These are phyloP conservation scores for Leccinum griseonigrum DNA, from an alignment of 1,284 basidiomycete species.

Conservation along the genomic window DNA sequence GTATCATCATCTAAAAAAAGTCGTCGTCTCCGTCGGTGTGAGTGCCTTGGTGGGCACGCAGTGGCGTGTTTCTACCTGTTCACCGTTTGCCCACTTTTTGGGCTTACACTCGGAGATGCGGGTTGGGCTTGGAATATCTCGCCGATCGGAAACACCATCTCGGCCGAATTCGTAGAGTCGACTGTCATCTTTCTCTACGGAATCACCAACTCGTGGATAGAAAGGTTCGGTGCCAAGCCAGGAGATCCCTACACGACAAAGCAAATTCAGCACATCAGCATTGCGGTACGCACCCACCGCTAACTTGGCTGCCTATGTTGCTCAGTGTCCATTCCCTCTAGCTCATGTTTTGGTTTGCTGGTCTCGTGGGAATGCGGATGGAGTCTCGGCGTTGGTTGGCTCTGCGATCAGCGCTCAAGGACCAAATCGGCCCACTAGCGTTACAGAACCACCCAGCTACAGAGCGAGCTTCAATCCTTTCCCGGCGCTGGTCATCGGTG, in stretches of 20 bases:
- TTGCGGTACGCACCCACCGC: constrained; percentile 60
- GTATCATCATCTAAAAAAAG: too few relatives aligned
- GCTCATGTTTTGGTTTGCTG: constrained; percentile 96
- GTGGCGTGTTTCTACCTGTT: constrained; percentile 40
- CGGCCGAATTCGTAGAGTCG: constrained; percentile 89
- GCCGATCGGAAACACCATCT: constrained; percentile 48
- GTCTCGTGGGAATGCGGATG: constrained; percentile 85
- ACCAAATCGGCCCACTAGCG: constrained; percentile 33
- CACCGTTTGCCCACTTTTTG: constrained; percentile 86
- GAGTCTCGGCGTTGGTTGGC: constrained; percentile 72
- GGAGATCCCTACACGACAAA: constrained; percentile 91
- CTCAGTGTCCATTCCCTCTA: constrained; percentile 16
- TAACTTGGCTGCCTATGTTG: neutral
- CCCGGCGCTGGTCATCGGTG: constrained; percentile 89
- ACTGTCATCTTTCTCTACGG: constrained; percentile 89
- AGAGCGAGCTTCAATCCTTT: constrained; percentile 89
- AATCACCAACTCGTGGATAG: constrained; percentile 95
- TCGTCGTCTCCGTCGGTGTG: too few relatives aligned
- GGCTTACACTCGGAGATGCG: constrained; percentile 78
- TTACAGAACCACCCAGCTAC: constrained; percentile 72
- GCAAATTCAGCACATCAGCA: constrained; percentile 93
- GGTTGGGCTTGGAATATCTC: constrained; percentile 96
- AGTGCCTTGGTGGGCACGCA: too few relatives aligned
- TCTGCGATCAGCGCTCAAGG: constrained; percentile 49
- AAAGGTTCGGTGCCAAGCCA: constrained; percentile 80